phyloP scores from a whole-genome alignment of 805 yeast species.

The Saccharomycopsis sp. region DNA sequence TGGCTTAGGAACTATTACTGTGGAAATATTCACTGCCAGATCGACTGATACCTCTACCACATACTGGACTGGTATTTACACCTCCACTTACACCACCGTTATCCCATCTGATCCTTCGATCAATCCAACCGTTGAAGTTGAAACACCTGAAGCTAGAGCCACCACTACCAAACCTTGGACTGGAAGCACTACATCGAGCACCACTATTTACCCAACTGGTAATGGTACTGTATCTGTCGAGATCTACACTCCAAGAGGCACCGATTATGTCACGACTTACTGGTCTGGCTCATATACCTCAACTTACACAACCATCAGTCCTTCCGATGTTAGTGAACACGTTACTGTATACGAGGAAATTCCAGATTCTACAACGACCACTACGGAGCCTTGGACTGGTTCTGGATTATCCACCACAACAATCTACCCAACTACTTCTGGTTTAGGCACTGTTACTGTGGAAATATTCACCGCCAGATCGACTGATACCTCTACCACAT shows the following conservation, averaged over 20 bases:
- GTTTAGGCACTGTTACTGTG: conserved; percentile 1
- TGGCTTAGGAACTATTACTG: not conserved
- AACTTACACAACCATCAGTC: conserved; percentile 4
- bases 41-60: conserved; percentile 2
- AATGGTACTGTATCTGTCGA: conserved; percentile 2
- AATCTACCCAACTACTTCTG: not conserved
- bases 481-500: not conserved
- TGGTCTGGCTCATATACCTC: conserved; percentile 11
- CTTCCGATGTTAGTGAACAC: not conserved
- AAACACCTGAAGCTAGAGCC: not conserved
- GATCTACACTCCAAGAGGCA: conserved; percentile 5
- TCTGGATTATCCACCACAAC: not conserved
- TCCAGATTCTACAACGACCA: conserved; percentile 11
- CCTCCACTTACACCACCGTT: conserved; percentile 17
- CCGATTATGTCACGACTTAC: conserved; percentile 2
- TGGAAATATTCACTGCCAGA: not conserved
- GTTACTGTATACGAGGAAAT: conserved; percentile 4
- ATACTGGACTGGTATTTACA: conserved; percentile 18
- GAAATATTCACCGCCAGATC: not conserved
- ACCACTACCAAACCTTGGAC: not conserved
- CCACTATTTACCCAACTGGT: conserved; percentile 4
- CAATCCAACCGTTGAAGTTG: not conserved
- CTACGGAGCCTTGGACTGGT: not conserved
- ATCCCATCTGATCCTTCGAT: not conserved
- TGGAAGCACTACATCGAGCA: not conserved